These are phyloP conservation scores for Allium fistulosum DNA, from an alignment of 106 monocot species.

Conservation along the genomic window DNA sequence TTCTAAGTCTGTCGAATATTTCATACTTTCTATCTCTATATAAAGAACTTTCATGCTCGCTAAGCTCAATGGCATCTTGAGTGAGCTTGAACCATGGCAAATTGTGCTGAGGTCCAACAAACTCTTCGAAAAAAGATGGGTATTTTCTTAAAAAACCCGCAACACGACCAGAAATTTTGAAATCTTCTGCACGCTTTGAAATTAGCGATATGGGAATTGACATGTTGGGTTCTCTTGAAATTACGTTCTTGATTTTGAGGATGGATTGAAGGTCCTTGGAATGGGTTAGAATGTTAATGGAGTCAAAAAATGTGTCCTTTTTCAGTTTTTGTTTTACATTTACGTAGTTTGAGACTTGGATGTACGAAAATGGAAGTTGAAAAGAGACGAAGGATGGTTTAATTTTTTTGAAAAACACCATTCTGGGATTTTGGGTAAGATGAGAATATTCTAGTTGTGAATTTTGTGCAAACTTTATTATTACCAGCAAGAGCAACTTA, in stretches of 20 bases:
- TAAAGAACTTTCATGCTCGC: slow-evolving; percentile 19
- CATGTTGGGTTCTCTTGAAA: slow-evolving; percentile 16
- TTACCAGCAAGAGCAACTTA: no score
- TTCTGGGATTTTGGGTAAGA: not conserved
- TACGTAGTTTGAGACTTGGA: slow-evolving; percentile 24
- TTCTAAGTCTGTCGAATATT: slow-evolving; percentile 35
- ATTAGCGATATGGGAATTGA: slow-evolving; percentile 42
- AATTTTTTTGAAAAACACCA: not conserved
- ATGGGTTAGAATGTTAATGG: slow-evolving; percentile 31
- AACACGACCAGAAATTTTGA: slow-evolving; percentile 34
- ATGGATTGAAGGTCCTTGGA: slow-evolving; percentile 44
- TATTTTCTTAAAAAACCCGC: slow-evolving; percentile 31
- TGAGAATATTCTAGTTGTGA: not conserved
- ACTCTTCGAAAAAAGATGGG: slow-evolving; percentile 74
- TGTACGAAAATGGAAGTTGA: not conserved
- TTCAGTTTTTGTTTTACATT: slow-evolving; percentile 66
- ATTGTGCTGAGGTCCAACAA: slow-evolving; percentile 42
- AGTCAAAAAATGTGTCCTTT: slow-evolving; percentile 53
- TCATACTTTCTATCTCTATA: slow-evolving; percentile 15
- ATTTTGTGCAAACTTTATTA: no score
- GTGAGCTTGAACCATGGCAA: slow-evolving; percentile 85
- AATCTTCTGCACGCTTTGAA: slow-evolving; percentile 42
- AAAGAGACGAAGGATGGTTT: not conserved
- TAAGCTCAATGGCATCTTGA: slow-evolving; percentile 22
- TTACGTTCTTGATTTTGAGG: slow-evolving; percentile 41